Base-by-base conservation (phyloP, 495 filamentous ascomycete species). In the Neurospora sp. region DNA sequence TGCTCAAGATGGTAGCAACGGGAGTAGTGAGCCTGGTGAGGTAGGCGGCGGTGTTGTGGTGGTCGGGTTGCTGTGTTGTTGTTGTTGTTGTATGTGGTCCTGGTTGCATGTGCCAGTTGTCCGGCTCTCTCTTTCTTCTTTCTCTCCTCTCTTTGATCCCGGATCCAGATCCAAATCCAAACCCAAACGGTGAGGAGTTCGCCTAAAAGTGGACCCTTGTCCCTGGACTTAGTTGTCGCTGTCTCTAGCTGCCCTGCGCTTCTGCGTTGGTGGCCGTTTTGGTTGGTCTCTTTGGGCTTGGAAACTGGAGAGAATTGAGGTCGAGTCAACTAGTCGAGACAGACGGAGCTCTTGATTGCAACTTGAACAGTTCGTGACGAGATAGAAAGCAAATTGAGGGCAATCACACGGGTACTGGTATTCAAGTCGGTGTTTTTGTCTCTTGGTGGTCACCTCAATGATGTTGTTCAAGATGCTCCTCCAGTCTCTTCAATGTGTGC, bases 191-290 rank as follows among this genome's bases (percentile, higher is more conserved):
- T 66, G 54, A 66, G 54, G 54, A 66, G 27, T 66, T 66, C 54
- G 54, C 54, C 54, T 66, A 66, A 66, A 66, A 66, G 54, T 66
- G 54, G 54, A 66, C 54, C 54, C 54, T 66, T 66, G 54, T 66
- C 54, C 54, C 54, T 66, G 27, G 27, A 66, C 54, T 35, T 66
- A 2, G 54, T 35, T 66, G 54, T 66, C 54, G 54, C 27, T 66
- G 23, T 66, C 54, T 62, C 54, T 66, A 66, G 54, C 54, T 66
- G 54, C 54, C 14, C 54, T 62, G 23, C 54, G 54, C 54, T 62
- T 62, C 54, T 35, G 54, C 54, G 54, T 66, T 66, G 54, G 54
- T 66, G 54, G 27, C 54, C 31, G 35, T 62, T 35, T 66, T 35
- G 54, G 54, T 66, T 66, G 54, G 54, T 66, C 54, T 66, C 27